Evolutionary conservation across 2,329 filamentous ascomycete genomes (phyloP).

Genomic region (Blastomyces emzantsi): DNA sequence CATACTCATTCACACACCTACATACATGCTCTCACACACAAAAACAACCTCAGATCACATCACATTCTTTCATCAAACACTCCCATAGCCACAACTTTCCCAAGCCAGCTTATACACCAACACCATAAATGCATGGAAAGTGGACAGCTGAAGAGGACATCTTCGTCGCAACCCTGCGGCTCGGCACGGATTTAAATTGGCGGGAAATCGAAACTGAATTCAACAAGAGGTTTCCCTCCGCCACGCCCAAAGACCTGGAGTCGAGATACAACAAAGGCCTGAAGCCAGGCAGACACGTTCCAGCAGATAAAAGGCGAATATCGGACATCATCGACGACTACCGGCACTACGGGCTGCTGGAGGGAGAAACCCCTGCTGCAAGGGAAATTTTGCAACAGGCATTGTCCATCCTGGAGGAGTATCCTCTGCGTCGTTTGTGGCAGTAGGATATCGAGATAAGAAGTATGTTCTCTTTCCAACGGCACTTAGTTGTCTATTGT

Average conservation of each 20-base stretch:
- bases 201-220: conserved; percentile 12
- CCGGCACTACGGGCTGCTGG: conserved; percentile 10
- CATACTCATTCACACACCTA: neutral
- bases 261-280: conserved; percentile 17
- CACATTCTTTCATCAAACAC: neutral
- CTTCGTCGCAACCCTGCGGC: conserved; percentile 15
- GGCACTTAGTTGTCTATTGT: neutral
- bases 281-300: conserved; percentile 6
- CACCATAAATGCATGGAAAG: conserved; percentile 11
- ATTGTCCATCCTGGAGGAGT: neutral
- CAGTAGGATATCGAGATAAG: conserved; percentile 1
- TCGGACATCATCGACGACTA: conserved; percentile 16
- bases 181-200: conserved; percentile 17
- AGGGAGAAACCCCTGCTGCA: neutral
- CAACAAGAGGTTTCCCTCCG: conserved; percentile 10
- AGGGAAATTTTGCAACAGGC: neutral
- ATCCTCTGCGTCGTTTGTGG: conserved; percentile 6
- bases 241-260: conserved; percentile 16
- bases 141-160: conserved; percentile 14
- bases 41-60: neutral
- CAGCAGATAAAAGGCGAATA: conserved; percentile 2
- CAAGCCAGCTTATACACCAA: neutral
- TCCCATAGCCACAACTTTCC: neutral
- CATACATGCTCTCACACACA: neutral
- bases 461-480: neutral